Evolutionary conservation across 176 grass and related monocot genomes (phyloP).

Genomic region (Carex scoparia): DNA sequence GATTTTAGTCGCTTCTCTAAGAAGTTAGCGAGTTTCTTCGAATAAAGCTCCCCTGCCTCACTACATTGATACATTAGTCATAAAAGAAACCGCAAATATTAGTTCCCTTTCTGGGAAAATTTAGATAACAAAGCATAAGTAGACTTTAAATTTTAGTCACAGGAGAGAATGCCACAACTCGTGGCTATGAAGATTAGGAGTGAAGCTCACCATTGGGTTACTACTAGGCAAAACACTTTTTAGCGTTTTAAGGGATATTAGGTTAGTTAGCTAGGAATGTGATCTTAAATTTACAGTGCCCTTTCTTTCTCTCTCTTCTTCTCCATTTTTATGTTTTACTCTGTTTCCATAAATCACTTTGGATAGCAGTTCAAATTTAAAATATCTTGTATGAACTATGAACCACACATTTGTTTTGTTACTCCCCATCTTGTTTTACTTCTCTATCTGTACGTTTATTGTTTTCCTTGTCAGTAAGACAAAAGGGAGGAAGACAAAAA

Average conservation of each 20-base stretch:
- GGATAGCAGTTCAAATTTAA: neutral
- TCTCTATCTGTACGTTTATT: neutral
- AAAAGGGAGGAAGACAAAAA: neutral
- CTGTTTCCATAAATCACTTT: too few species aligned
- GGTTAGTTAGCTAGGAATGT: too few species aligned
- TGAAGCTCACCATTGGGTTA: too few species aligned
- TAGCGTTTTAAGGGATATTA: too few species aligned
- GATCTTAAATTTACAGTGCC: too few species aligned
- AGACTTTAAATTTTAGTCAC: neutral
- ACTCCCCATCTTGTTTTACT: neutral
- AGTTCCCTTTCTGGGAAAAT: neutral
- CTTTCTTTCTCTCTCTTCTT: too few species aligned
- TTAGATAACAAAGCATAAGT: neutral
- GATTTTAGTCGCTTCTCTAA: slow-evolving; percentile 84
- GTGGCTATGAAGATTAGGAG: too few species aligned
- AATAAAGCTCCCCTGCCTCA: slow-evolving; percentile 67
- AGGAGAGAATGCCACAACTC: too few species aligned
- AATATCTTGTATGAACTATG: neutral
- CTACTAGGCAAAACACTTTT: too few species aligned
- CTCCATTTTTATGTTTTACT: too few species aligned
- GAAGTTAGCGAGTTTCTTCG: slow-evolving; percentile 92
- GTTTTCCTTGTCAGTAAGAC: neutral
- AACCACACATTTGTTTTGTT: neutral
- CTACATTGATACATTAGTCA: slow-evolving; percentile 33
- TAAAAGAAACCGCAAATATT: neutral